These are phyloP conservation scores for Anaeramoeba flamelloides DNA, from an alignment of 78 protist species.

Conservation along the genomic window DNA sequence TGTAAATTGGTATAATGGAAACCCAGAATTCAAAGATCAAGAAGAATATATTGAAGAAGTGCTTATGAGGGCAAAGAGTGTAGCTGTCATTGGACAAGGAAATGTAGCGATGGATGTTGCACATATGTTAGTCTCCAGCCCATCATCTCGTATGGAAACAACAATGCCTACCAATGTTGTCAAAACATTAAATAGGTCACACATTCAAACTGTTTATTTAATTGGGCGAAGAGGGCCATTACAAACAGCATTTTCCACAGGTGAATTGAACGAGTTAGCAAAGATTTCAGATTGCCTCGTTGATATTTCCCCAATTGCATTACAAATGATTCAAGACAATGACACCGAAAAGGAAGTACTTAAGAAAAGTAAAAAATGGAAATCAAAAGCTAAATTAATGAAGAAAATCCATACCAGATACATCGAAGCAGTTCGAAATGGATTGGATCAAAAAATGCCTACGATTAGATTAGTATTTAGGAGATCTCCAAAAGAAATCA, in stretches of 20 bases:
- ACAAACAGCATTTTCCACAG: constrained; percentile 8
- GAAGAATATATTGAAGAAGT: background rate
- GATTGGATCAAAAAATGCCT: too few relatives aligned
- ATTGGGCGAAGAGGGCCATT: constrained; percentile 49
- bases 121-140: constrained; percentile 21
- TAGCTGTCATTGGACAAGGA: constrained; percentile 32
- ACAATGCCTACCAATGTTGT: constrained; percentile 22
- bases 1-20: constrained; percentile 58
- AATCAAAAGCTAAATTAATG: too few relatives aligned
- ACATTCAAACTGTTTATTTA: constrained; percentile 10
- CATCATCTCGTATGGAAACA: background rate
- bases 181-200: background rate
- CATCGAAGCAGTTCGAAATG: too few relatives aligned
- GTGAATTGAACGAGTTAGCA: constrained; percentile 12
- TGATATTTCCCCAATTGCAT: too few relatives aligned
- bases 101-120: constrained; percentile 63
- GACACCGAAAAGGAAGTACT: too few relatives aligned
- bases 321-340: too few relatives aligned
- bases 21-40: constrained; percentile 16
- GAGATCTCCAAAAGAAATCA: too few relatives aligned
- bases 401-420: too few relatives aligned
- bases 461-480: too few relatives aligned
- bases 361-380: too few relatives aligned
- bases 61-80: too few relatives aligned
- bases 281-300: background rate